Conservation (phyloP, 2,329 filamentous ascomycete genomes). For the Fusarium sulawesiense region DNA sequence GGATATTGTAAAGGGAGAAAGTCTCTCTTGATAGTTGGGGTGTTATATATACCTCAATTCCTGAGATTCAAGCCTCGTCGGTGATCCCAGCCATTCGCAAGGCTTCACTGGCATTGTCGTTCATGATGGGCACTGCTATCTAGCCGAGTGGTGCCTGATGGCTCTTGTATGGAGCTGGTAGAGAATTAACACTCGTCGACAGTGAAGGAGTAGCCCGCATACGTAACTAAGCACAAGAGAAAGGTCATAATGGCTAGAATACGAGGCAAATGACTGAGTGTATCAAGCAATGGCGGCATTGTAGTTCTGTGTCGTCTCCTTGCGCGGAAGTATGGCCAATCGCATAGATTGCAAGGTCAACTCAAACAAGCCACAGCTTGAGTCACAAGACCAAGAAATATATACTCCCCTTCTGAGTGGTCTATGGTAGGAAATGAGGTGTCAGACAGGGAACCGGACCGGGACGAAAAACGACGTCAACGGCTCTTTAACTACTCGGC, state of each 20-base stretch:
- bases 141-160: background rate
- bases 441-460: background rate
- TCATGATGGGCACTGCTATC: background rate
- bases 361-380: background rate
- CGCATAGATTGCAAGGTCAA: background rate
- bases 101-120: background rate
- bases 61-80: background rate
- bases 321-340: background rate
- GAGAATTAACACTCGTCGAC: background rate
- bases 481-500: background rate
- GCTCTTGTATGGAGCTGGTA: background rate
- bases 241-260: background rate
- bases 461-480: background rate
- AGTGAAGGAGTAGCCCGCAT: background rate
- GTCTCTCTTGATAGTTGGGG: background rate
- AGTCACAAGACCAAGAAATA: background rate
- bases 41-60: background rate
- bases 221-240: background rate
- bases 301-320: background rate
- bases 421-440: background rate
- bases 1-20: background rate
- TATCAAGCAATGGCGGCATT: background rate
- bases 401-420: background rate
- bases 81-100: background rate
- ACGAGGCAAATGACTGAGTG: background rate